A percentile compares a stretch with the other conserved stretches of the same genome.
Evolutionary conservation across 805 yeast species (phyloP).

Genomic region (Teunomyces pallodes): DNA sequence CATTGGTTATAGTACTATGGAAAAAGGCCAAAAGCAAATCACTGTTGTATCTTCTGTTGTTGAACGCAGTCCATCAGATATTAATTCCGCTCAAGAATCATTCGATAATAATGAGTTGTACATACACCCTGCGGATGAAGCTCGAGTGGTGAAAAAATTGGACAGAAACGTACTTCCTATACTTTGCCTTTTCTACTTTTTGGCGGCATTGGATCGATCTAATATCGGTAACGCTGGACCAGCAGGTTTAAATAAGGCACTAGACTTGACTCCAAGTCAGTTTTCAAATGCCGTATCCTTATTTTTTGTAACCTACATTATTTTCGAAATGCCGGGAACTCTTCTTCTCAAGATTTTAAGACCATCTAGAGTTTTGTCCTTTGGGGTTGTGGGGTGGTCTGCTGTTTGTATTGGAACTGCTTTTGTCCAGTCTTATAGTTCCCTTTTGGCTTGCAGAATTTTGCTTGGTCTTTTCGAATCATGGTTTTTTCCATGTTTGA

Average conservation of each 20-base stretch:
- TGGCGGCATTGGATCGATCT: constrained; percentile 51
- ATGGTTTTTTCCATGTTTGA: constrained; percentile 50
- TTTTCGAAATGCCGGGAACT: constrained; percentile 36
- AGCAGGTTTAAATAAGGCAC: constrained; percentile 47
- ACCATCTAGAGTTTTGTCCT: constrained; percentile 24
- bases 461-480: constrained; percentile 53
- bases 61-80: not conserved
- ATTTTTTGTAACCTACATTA: constrained; percentile 46
- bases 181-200: constrained; percentile 41
- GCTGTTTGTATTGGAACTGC: constrained; percentile 41
- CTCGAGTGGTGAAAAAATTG: constrained; percentile 38
- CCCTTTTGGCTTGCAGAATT: constrained; percentile 46
- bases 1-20: not conserved
- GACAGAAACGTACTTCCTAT: constrained; percentile 45
- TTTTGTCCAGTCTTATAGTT: constrained; percentile 40
- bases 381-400: constrained; percentile 37
- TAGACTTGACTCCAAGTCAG: constrained; percentile 37
- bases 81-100: not conserved
- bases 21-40: not conserved
- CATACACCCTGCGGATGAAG: constrained; percentile 19
- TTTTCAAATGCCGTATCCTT: constrained; percentile 46
- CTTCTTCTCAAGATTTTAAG: constrained; percentile 36
- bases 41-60: not conserved
- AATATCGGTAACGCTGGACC: constrained; percentile 59
- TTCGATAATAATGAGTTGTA: constrained; percentile 7